These are phyloP conservation scores for Pseudogymnoascus sp. DNA, from an alignment of 2,329 filamentous ascomycete genomes.

Conservation along the genomic window DNA sequence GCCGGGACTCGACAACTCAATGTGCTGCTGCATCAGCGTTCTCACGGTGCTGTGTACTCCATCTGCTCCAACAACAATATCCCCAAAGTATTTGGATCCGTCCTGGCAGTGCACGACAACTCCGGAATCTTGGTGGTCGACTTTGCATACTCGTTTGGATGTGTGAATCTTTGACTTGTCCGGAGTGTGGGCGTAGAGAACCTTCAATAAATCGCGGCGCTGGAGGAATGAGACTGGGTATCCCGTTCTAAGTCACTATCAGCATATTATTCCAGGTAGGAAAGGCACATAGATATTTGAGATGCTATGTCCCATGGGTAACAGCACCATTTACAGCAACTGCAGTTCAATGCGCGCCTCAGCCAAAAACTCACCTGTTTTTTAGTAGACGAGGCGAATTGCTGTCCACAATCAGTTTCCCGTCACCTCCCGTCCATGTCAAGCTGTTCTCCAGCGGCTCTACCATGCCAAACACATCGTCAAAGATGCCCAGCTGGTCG, in stretches of 20 bases:
- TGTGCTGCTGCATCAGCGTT: constrained; percentile 19
- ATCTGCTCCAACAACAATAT: constrained; percentile 26
- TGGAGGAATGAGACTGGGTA: constrained; percentile 17
- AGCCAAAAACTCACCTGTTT: constrained; percentile 12
- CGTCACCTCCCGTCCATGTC: constrained; percentile 13
- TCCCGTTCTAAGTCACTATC: constrained; percentile 19
- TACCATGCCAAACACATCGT: constrained; percentile 15
- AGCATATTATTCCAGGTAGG: neutral
- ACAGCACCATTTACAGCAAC: too few species aligned
- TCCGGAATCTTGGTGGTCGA: constrained; percentile 16
- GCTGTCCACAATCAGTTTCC: constrained; percentile 21
- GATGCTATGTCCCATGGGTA: too few species aligned
- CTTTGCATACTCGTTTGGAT: constrained; percentile 17
- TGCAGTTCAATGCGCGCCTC: too few species aligned
- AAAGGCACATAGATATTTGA: too few species aligned
- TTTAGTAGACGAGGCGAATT: constrained; percentile 16
- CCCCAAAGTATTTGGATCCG: constrained; percentile 20
- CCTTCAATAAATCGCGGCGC: constrained; percentile 15
- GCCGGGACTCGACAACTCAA: constrained; percentile 8
- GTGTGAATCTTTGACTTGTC: constrained; percentile 21
- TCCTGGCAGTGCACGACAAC: constrained; percentile 22
- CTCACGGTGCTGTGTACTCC: constrained; percentile 24
- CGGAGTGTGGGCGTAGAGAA: constrained; percentile 21
- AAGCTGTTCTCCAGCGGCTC: neutral
- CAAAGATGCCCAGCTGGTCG: constrained; percentile 43